Base-by-base conservation (phyloP, 148 eudicot genomes). In the Persicaria tinctoria region DNA sequence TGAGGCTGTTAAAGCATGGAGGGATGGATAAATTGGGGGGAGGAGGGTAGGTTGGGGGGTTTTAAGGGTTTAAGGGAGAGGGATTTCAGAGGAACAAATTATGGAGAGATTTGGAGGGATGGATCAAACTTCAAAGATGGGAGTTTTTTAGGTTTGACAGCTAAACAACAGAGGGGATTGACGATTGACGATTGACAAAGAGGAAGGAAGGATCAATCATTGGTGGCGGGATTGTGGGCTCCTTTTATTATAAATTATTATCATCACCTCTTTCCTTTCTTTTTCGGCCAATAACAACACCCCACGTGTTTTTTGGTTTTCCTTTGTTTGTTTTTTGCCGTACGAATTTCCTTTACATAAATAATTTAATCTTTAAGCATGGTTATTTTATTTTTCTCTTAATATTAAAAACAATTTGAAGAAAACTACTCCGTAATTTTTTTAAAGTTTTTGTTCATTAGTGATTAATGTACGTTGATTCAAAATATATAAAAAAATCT, bases 191-290 rank as follows among this genome's bases (percentile, higher is more conserved):
- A 23, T 23, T 23, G 27, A 23, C 27, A 23, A 23, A 23, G 27
- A 23, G 27, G 27, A 23, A 63, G 78, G 70, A 69, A 76, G 70
- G 78, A 80, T 80, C 87, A 85, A 88, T 88, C 80, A 88, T 86
- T 88, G 89, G 82, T 56, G 83, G 79, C 32, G 80, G 70, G 70
- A 41, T 27, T 72, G 76, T 54, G 84, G 83, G 84, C 48, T 46
- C 74, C 73, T 55, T 47, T 0, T 13, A 12, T 1, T 12, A 4
- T 12, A 38, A 41, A 66, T 12, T 38, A 13, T 66, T 32, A 32
- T 32, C 38, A 32, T 2, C 38, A 32, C 38, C 38, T 32, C 38
- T 32, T 32, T 18, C 18, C 2, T 63, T 32, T 13, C 14, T 55
- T 38, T 1, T 5, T 64, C 13, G n/a, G 70, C 70, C 69, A 10